Evolutionary conservation across 2,329 filamentous ascomycete genomes (phyloP).

Genomic region (Fusarium redolens): DNA sequence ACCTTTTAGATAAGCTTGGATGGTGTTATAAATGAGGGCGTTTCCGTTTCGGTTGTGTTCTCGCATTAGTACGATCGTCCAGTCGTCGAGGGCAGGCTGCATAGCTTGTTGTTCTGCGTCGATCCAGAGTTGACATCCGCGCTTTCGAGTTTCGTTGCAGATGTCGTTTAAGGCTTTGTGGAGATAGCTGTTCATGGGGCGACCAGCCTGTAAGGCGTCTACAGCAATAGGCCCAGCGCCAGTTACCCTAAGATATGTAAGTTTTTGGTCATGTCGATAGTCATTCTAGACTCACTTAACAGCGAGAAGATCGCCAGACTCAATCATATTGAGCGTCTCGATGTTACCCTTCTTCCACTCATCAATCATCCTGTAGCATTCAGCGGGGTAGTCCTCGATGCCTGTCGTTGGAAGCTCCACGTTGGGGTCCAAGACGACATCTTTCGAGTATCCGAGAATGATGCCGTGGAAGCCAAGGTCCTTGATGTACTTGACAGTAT

Average conservation of each 20-base stretch:
- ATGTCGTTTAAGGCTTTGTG: slow-evolving; percentile 55
- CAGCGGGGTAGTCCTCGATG: slow-evolving; percentile 9
- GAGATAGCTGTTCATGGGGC: slow-evolving; percentile 52
- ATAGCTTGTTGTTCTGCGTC: slow-evolving; percentile 60
- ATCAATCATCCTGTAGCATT: slow-evolving; percentile 46
- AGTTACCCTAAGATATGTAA: slow-evolving; percentile 49
- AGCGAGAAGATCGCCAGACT: slow-evolving; percentile 66
- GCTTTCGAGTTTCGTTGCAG: slow-evolving; percentile 49
- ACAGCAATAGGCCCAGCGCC: slow-evolving; percentile 56
- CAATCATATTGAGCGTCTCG: slow-evolving; percentile 63
- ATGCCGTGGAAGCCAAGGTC: slow-evolving; percentile 63
- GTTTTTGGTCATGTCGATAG: background rate
- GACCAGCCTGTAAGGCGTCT: slow-evolving; percentile 50
- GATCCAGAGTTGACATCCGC: slow-evolving; percentile 55
- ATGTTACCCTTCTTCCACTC: slow-evolving; percentile 65
- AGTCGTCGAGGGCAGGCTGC: slow-evolving; percentile 52
- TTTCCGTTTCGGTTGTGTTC: slow-evolving; percentile 51
- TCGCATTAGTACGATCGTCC: slow-evolving; percentile 50
- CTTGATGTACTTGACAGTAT: slow-evolving; percentile 58
- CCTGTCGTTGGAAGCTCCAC: slow-evolving; percentile 23
- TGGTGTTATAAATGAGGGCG: slow-evolving; percentile 60
- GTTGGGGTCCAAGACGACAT: slow-evolving; percentile 53
- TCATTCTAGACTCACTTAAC: slow-evolving; percentile 58
- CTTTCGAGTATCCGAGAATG: slow-evolving; percentile 64
- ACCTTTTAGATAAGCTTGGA: slow-evolving; percentile 66